Evolutionary conservation across 306 rosid genomes (phyloP).

Genomic region (Biancaea sappan): DNA sequence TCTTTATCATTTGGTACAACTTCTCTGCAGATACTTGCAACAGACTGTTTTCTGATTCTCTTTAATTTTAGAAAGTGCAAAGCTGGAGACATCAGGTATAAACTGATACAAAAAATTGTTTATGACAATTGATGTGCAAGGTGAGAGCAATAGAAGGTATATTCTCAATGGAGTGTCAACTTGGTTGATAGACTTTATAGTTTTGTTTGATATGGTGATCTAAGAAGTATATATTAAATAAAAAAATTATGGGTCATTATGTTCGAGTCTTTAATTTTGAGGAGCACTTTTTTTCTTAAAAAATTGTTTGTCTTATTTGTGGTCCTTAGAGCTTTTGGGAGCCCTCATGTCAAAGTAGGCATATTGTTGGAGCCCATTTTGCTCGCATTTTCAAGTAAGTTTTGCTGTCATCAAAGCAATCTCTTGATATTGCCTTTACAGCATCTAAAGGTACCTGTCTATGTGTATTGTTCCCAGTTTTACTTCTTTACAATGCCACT

Average conservation of each 20-base stretch:
- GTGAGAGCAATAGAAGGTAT: too few relatives aligned
- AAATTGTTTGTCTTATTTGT: constrained; percentile 39
- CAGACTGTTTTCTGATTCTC: too few relatives aligned
- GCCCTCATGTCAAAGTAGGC: constrained; percentile 72
- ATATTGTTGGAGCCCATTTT: constrained; percentile 95
- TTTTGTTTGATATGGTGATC: constrained; percentile 3
- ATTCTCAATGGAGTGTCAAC: not conserved
- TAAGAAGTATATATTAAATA: not conserved
- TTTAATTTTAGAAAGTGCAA: too few relatives aligned
- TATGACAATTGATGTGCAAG: too few relatives aligned
- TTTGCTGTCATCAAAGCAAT: constrained; percentile 52
- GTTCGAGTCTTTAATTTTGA: constrained; percentile 17
- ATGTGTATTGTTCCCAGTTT: constrained; percentile 18
- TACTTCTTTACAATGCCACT: too few relatives aligned
- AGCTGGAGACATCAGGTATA: too few relatives aligned
- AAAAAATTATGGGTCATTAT: not conserved
- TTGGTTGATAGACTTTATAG: constrained; percentile 16
- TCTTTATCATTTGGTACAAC: too few relatives aligned
- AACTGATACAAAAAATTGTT: too few relatives aligned
- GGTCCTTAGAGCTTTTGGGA: constrained; percentile 76
- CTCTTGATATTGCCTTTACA: constrained; percentile 77
- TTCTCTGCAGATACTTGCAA: too few relatives aligned
- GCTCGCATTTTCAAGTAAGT: constrained; percentile 78
- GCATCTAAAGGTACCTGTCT: constrained; percentile 81
- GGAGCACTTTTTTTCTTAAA: constrained; percentile 14